Percentiles rank a stretch among this genome's conserved stretches.
Evolutionary conservation across 1,139 yeast species (phyloP).

Genomic region (Spathaspora sp.): DNA sequence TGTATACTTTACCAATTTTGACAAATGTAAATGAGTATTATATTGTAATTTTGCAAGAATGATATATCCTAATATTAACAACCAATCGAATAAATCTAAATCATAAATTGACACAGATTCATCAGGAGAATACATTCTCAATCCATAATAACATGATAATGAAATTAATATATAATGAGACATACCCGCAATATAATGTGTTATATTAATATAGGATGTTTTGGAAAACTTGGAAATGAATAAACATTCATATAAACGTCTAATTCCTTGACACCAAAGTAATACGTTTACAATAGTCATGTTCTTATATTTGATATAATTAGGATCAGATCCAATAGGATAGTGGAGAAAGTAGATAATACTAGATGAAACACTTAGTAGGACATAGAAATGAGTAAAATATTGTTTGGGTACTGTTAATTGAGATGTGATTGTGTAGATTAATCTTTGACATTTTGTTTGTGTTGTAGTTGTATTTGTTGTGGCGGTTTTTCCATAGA

Average conservation of each 20-base stretch:
- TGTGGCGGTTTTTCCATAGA: slow-evolving; percentile 20
- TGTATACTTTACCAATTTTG: slow-evolving; percentile 63
- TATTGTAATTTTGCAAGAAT: slow-evolving; percentile 56
- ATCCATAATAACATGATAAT: slow-evolving; percentile 18
- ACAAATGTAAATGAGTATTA: slow-evolving; percentile 57
- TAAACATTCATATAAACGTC: slow-evolving; percentile 65
- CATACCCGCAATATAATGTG: slow-evolving; percentile 76
- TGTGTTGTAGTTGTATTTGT: too few species aligned
- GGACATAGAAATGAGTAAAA: slow-evolving; percentile 49
- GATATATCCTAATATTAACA: slow-evolving; percentile 30
- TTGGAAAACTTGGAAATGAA: slow-evolving; percentile 48
- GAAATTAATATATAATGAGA: slow-evolving; percentile 53
- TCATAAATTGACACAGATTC: slow-evolving; percentile 8
- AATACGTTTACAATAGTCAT: slow-evolving; percentile 18
- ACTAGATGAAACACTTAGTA: slow-evolving; percentile 21
- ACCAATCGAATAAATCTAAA: slow-evolving; percentile 6
- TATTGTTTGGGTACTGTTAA: slow-evolving; percentile 49
- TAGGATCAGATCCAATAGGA: slow-evolving; percentile 9
- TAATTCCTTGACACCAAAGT: slow-evolving; percentile 52
- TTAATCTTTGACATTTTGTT: slow-evolving; percentile 1
- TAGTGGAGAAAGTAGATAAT: slow-evolving; percentile 8
- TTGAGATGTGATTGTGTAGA: slow-evolving; percentile 6
- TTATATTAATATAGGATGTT: slow-evolving; percentile 62
- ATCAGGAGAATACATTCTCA: slow-evolving; percentile 11
- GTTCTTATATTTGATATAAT: slow-evolving; percentile 15